Base-by-base conservation (phyloP, 2,329 filamentous ascomycete species). In the Decorospora gaudefroyi region DNA sequence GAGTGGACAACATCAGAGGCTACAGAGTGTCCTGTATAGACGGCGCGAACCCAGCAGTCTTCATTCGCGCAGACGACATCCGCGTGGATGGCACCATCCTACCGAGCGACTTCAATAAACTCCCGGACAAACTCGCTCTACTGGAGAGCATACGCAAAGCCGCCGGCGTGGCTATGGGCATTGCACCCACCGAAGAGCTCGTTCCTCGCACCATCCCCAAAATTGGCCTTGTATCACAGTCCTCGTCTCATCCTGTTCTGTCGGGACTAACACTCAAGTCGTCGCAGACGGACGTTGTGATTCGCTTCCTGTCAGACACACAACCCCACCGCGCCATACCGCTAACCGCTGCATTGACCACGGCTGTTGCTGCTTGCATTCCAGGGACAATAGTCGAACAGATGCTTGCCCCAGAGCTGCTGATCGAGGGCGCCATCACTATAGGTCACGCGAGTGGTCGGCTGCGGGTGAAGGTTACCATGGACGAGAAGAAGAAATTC, bases 21-120 rank as follows among this genome's bases (percentile, higher is more conserved):
- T 64, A 82, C 3, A 54, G 62, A 3, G 80, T 76, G 0, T 84
- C 81, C 2, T 79, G 84, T 17, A 74, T 86, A 1, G 85, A 87
- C 49, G 81, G 81, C 1, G 78, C 78, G 1, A 86, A 86, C 53
- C 85, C 84, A 0, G 80, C 79, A 32, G 75, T 84, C 10, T 87
- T 87, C 57, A 70, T 87, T 0, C 70, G 70, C 6, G 81, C 83
- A 0, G 59, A 70, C 2, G 78, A 82, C 45, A 58, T 86, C 1
- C 75, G 69, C 3, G 68, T 81, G 2, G 65, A 75, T 12, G 74
- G 76, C 3, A 72, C 73, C 7, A 72, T 85, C 23, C 72, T 78
- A 0, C 82, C 84, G 0, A 72, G 79, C 16, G 72, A 75, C 18
- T 74, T 86, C 29, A 76, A 81, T 13, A 70, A 72, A 2, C 65